A percentile compares a stretch with the other conserved stretches of the same genome.
phyloP scores from a whole-genome alignment of 148 eudicot species.

The Rhododendron williamsianum region DNA sequence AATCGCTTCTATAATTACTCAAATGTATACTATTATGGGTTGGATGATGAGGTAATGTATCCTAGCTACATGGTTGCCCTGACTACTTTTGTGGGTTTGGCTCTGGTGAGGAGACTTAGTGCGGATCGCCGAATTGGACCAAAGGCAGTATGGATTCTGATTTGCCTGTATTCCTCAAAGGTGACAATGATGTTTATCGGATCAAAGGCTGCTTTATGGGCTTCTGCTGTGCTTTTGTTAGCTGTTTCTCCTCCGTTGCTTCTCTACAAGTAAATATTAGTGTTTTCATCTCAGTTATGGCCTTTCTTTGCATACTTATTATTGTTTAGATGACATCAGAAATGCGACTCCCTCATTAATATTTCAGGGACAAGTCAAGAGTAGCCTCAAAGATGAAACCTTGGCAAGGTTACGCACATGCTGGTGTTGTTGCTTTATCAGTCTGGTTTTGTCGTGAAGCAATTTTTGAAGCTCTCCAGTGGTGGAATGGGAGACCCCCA shows the following conservation, averaged over 20 bases:
- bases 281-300: slow-evolving; percentile 10
- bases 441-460: slow-evolving; percentile 98
- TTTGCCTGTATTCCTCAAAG: slow-evolving; percentile 82
- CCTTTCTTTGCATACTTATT: not conserved
- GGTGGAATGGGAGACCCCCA: slow-evolving; percentile 96
- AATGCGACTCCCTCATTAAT: slow-evolving; percentile 11
- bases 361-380: slow-evolving; percentile 75
- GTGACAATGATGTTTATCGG: slow-evolving; percentile 78
- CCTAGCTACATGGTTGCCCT: slow-evolving; percentile 87
- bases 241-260: slow-evolving; percentile 94
- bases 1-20: slow-evolving; percentile 83
- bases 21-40: slow-evolving; percentile 76
- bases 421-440: slow-evolving; percentile 72
- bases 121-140: slow-evolving; percentile 72
- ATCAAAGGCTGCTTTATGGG: slow-evolving; percentile 85
- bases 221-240: slow-evolving; percentile 72
- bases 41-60: slow-evolving; percentile 94
- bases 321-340: not conserved
- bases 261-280: slow-evolving; percentile 66
- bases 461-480: slow-evolving; percentile 93
- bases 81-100: slow-evolving; percentile 84
- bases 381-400: slow-evolving; percentile 90
- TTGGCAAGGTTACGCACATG: slow-evolving; percentile 90
- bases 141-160: slow-evolving; percentile 78
- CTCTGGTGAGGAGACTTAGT: slow-evolving; percentile 73